These are phyloP conservation scores for Penicillium desertorum DNA, from an alignment of 495 filamentous ascomycete species.

Conservation along the genomic window DNA sequence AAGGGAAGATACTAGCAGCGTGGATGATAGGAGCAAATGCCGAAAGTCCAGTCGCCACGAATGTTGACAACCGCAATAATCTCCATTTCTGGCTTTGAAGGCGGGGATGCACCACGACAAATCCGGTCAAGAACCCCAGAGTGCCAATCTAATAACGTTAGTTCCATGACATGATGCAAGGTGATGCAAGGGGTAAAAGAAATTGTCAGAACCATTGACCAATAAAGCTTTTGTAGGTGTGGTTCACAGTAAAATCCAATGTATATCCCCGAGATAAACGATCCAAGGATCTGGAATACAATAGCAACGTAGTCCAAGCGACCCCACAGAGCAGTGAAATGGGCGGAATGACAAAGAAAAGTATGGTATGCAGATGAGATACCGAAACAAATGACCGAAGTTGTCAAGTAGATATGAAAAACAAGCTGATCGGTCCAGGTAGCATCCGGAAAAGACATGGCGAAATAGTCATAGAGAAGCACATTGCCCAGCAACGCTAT, in stretches of 20 bases:
- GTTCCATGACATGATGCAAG: neutral
- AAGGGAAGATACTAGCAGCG: conserved; percentile 44
- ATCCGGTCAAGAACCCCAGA: conserved; percentile 36
- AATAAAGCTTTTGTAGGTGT: conserved; percentile 20
- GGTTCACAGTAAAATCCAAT: conserved; percentile 32
- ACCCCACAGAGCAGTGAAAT: conserved; percentile 24
- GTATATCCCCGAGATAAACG: conserved; percentile 33
- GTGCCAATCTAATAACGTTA: conserved; percentile 14
- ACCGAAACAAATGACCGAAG: conserved; percentile 24
- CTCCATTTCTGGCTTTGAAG: conserved; percentile 47
- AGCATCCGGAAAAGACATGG: conserved; percentile 20
- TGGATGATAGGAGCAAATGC: conserved; percentile 49
- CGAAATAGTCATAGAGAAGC: conserved; percentile 25
- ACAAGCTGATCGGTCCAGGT: conserved; percentile 24
- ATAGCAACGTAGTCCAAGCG: conserved; percentile 32
- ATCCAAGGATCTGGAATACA: conserved; percentile 21
- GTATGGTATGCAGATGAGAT: conserved; percentile 34
- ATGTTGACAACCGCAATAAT: conserved; percentile 41
- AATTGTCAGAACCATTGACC: conserved; percentile 26
- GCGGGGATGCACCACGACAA: conserved; percentile 37
- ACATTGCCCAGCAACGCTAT: conserved; percentile 21
- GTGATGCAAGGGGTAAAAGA: conserved; percentile 6
- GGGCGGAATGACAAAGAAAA: conserved; percentile 30
- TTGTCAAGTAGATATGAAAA: conserved; percentile 32
- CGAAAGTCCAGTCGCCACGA: conserved; percentile 51